A percentile compares a stretch with the other conserved stretches of the same genome.
Evolutionary conservation across 306 rosid genomes (phyloP).

Genomic region (Pterocarpus macrocarpus): DNA sequence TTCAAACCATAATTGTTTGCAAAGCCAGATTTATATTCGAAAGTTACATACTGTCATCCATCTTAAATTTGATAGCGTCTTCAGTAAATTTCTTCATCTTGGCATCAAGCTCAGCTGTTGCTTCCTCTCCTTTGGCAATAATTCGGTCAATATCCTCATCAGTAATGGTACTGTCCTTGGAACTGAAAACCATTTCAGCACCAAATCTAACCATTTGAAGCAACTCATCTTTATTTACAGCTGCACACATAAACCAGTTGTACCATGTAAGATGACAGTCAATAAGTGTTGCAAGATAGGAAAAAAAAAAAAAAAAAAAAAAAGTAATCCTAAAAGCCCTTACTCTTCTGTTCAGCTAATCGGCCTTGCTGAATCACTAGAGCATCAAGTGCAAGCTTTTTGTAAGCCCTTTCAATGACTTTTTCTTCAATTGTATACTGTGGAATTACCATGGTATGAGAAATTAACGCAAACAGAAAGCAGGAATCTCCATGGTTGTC

Average conservation of each 20-base stretch:
- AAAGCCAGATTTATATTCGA: conserved; percentile 8
- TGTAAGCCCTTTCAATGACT: conserved; percentile 99
- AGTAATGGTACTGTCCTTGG: conserved; percentile 95
- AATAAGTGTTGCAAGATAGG: background rate
- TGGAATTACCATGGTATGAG: conserved; percentile 37
- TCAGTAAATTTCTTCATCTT: conserved; percentile 99
- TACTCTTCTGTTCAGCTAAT: conserved; percentile 96
- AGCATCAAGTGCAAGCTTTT: conserved; percentile 99
- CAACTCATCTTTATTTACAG: conserved; percentile 95
- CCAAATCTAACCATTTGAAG: conserved; percentile 99
- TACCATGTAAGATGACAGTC: conserved; percentile 17
- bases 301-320: background rate
- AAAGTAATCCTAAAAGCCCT: conserved; percentile 29
- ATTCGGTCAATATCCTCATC: conserved; percentile 98
- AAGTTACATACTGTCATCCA: conserved; percentile 89
- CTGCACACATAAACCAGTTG: conserved; percentile 57
- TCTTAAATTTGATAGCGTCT: conserved; percentile 98
- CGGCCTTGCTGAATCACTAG: conserved; percentile 99
- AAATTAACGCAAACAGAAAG: conserved; percentile 26
- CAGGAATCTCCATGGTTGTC: conserved; percentile 10
- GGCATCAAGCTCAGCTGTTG: conserved; percentile 98
- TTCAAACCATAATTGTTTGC: background rate
- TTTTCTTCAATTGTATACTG: conserved; percentile 97
- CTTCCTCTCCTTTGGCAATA: conserved; percentile 97
- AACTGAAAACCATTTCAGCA: conserved; percentile 99